Base-by-base conservation (phyloP, 176 grass and related monocot genomes). In the Leersia perrieri region DNA sequence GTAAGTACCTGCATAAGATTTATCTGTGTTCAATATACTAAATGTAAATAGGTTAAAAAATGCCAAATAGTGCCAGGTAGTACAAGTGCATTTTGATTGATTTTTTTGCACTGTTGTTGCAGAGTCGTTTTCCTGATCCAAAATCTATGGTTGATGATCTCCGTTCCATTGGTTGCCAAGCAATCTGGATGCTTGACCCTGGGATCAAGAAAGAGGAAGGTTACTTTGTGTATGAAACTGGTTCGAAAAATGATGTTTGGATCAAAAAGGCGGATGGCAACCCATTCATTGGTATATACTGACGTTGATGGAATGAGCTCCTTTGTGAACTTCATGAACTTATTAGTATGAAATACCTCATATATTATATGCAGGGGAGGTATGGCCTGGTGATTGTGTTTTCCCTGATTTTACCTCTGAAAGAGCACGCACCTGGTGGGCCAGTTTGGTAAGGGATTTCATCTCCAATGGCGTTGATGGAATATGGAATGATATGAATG, bases 401-500 rank as follows among this genome's bases (percentile, higher is more conserved):
- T 98, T 98, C 23, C 95, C 95, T 87, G 95, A 98, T 85, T 98
- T 83, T 77, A 94, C 95, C 20, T 87, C 78, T 91, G 81, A 83
- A 87, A 92, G 65, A 72, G 81, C 95, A 80, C 85, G 92, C 55
- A 77, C 84, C 22, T 98, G 95, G 95, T 98, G 95, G 95, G 80
- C 95, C 57, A 81, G 84, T 58, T 87, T 98, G 74, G 95, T 98
- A 53, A 93, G 28, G 42, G 84, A 98, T 67, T 98, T 98, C 42
- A 66, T 91, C 51, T 87, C 92, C 20, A 90, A 92, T 87, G 95
- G 92, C 2, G 90, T 98, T 75, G 90, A 98, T 79, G 95, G 95
- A 33, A 98, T 98, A 87, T 98, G 95, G 95, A 94, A 94, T 87
- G 95, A 98, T 84, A 98, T 98, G 95, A 98, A 94, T 35, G 95